Evolutionary conservation across 176 grass and related monocot species (phyloP), one percentile per base, ranked within the genome.

Genomic region (Musa acuminata): DNA sequence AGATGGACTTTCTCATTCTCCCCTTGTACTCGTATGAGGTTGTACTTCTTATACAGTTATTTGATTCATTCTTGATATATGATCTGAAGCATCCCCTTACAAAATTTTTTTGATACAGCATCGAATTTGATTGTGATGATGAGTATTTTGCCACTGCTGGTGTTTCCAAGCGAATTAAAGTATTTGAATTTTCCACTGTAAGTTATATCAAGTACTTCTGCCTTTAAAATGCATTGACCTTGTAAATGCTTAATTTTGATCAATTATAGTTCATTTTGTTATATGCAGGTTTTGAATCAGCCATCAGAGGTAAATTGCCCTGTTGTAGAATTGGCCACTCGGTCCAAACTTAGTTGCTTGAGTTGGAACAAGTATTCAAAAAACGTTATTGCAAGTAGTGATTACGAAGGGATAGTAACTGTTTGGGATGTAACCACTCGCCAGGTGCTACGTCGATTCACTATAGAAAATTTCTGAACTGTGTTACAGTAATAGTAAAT

Each of bases 341-440:
- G 96, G 83, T 94, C 96, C 48, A 99, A 99, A 83, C 84, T 99
- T 69, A 99, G 96, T 79, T 99, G 96, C 88, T 87, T 99, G 81
- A 99, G 91, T 80, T 99, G 96, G 96, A 99, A 99, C 84, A 99
- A 99, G 71, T 99, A 94, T 83, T 99, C 91, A 20, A 99, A 99
- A 81, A 99, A 99, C 90, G 83, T 94, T 70, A 95, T 95, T 82
- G 90, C 96, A 76, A 99, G 96, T 81, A 99, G 96, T 82, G 96
- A 99, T 80, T 99, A 99, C 54, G 91, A 99, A 82, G 96, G 96
- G 21, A 99, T 91, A 85, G 96, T 99, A 74, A 99, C 78, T 84
- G 96, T 99, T 75, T 94, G 96, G 96, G 96, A 99, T 86, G 96
- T 94, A 25, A 92, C 90, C 57, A 99, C 88, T 72, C 79, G 83